A percentile compares a stretch with the other conserved stretches of the same genome.
phyloP scores from a whole-genome alignment of 306 rosid species.

The Betula pendula region DNA sequence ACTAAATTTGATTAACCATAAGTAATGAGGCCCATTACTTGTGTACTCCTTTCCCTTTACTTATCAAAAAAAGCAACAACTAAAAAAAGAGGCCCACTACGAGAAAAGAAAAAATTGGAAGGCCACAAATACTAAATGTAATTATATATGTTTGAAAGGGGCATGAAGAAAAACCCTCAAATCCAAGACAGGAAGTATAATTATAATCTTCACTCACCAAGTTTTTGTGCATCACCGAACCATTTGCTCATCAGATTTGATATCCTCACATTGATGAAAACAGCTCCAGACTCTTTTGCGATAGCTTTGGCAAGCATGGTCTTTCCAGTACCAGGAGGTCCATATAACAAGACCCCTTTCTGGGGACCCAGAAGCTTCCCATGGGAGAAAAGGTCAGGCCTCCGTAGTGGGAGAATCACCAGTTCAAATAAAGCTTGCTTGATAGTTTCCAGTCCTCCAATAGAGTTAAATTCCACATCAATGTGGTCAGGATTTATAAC shows the following conservation, averaged over 20 bases:
- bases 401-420: slow-evolving; percentile 82
- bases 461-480: slow-evolving; percentile 80
- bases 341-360: slow-evolving; percentile 86
- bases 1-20: background rate
- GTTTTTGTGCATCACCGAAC: slow-evolving; percentile 99
- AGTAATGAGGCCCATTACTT: background rate
- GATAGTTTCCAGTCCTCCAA: slow-evolving; percentile 82
- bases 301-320: slow-evolving; percentile 99
- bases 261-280: slow-evolving; percentile 85
- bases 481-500: slow-evolving; percentile 94
- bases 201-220: slow-evolving; percentile 57
- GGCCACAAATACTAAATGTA: background rate
- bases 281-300: slow-evolving; percentile 96
- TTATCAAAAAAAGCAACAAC: too few relatives aligned
- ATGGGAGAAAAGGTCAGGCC: slow-evolving; percentile 77
- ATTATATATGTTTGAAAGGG: background rate
- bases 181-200: background rate
- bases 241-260: slow-evolving; percentile 99
- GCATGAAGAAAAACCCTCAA: background rate
- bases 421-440: slow-evolving; percentile 83
- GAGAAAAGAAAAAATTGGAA: background rate
- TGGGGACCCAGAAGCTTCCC: slow-evolving; percentile 97
- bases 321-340: slow-evolving; percentile 99
- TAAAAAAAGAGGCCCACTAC: background rate
- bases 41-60: too few relatives aligned